Evolutionary conservation across 768 basidiomycete species (phyloP).

Genomic region (Mrakia gelida): DNA sequence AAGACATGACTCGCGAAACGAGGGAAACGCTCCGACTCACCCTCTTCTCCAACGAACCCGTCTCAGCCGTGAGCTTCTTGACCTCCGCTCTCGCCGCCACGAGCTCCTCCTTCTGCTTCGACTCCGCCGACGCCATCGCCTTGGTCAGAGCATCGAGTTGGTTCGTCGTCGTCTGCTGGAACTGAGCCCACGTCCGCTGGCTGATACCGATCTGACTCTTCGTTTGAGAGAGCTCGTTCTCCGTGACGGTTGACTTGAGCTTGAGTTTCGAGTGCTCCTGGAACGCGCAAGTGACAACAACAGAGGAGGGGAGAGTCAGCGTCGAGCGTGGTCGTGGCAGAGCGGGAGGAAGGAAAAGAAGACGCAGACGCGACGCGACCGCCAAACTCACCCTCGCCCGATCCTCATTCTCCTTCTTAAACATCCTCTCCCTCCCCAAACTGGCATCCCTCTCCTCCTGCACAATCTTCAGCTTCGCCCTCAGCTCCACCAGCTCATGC

Average conservation of each 20-base stretch:
- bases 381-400: neutral
- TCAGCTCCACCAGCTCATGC: neutral
- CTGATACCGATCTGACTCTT: neutral
- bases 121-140: neutral
- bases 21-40: neutral
- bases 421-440: conserved; percentile 7
- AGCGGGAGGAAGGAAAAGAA: neutral
- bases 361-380: neutral
- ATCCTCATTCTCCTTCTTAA: conserved; percentile 8
- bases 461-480: neutral
- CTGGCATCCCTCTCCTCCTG: conserved; percentile 14
- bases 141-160: conserved; percentile 9
- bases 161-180: conserved; percentile 1
- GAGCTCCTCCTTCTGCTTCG: conserved; percentile 2
- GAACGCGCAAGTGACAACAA: neutral
- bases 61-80: conserved; percentile 7
- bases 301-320: neutral
- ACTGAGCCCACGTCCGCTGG: neutral
- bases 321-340: neutral
- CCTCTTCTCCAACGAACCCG: neutral
- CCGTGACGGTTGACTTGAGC: conserved; percentile 4
- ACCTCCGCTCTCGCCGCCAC: neutral
- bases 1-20: neutral
- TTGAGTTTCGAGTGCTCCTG: conserved; percentile 15
- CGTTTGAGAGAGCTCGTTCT: neutral